Conservation (phyloP, 164 flowering plant genomes). For the grape (Vitis vinifera) region ASM3070453v1 NC_081806.1:18918501-18919000, state of each 20-base stretch:
- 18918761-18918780: conserved; percentile 49
- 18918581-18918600: conserved; percentile 45
- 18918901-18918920: conserved; percentile 80
- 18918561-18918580: conserved; percentile 43
- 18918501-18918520: conserved; percentile 44
- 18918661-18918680: conserved; percentile 56
- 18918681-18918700: conserved; percentile 50
- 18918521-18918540: conserved; percentile 39
- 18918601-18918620: conserved; percentile 38
- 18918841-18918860: not conserved
- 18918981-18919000: conserved; percentile 78
- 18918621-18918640: conserved; percentile 57
- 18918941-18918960: conserved; percentile 78
- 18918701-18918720: conserved; percentile 39
- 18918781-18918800: conserved; percentile 35
- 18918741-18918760: conserved; percentile 53
- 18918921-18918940: conserved; percentile 69
- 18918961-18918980: conserved; percentile 59
- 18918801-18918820: too few species aligned
- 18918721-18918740: conserved; percentile 58
- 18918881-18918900: conserved; percentile 49
- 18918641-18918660: conserved; percentile 54
- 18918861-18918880: not conserved
- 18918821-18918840: not conserved
- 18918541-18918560: conserved; percentile 49